Base-by-base conservation (phyloP, 2,329 filamentous ascomycete genomes). In the Trichoderma harzianum region DNA sequence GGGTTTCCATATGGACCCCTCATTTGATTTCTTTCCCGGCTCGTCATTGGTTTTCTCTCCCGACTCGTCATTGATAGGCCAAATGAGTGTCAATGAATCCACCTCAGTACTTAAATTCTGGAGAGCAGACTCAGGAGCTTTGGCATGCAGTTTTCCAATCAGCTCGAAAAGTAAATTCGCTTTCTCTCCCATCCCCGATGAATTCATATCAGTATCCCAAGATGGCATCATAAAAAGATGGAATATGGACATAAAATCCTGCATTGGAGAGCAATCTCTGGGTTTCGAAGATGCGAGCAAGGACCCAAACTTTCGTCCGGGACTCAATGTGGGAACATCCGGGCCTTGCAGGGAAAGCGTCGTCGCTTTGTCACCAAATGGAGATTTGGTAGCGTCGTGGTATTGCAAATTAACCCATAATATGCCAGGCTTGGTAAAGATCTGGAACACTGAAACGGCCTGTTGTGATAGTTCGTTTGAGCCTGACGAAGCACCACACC, bases 401-500 rank as follows among this genome's bases (percentile, higher is more conserved):
- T 21, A 26, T 39, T 1, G 3, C n/a, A 26, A 16, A n/a, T n/a
- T n/a, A n/a, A n/a, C n/a, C n/a, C n/a, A n/a, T 28, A 4, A 16
- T 39, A 2, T 3, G 12, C 12, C 7, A 11, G n/a, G 32, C 7
- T 8, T 26, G 7, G n/a, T 26, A 3, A 26, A 3, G 21, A 18
- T 62, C n/a, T 62, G 58, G 58, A 12, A 39, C 5, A 28, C 34
- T 3, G 6, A 39, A 7, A 39, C 58, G 12, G 5, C 34, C 21
- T 21, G 43, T 5, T 51, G 43, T 10, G 0, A 5, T 21, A 12
- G 3, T 51, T 51, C n/a, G 12, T 21, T 51, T 21, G 8, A 12
- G 10, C 0, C 8, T 7, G 10, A 11, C 3, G 2, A 11, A 51
- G n/a, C 1, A 24, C 47, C n/a, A 6, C 7, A 0, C n/a, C 0